phyloP scores from a whole-genome alignment of 169 alveolate genomes.

The Plasmodium coatneyi region DNA sequence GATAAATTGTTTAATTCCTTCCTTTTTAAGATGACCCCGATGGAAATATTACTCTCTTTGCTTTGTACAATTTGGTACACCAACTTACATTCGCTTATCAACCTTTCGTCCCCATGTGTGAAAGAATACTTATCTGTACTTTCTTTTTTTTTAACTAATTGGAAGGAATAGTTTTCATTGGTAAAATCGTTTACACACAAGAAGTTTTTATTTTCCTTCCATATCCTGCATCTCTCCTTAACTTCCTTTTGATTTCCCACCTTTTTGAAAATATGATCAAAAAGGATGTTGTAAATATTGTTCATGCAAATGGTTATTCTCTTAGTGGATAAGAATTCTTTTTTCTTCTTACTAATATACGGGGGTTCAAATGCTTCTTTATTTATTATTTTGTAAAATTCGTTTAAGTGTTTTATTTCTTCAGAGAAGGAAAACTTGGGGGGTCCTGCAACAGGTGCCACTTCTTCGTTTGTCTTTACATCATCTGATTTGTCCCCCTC shows the following conservation, averaged over 20 bases:
- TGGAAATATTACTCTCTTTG: conserved; percentile 49
- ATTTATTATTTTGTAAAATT: conserved; percentile 44
- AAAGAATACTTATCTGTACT: conserved; percentile 25
- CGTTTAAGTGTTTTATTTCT: conserved; percentile 52
- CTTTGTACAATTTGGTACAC: conserved; percentile 35
- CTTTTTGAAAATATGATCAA: conserved; percentile 39
- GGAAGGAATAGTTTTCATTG: conserved; percentile 41
- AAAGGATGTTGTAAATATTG: conserved; percentile 48
- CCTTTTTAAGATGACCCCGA: conserved; percentile 48
- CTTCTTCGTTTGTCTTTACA: not conserved
- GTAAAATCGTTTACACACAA: conserved; percentile 28
- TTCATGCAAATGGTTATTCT: conserved; percentile 28
- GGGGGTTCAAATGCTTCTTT: conserved; percentile 74
- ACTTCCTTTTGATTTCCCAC: not conserved
- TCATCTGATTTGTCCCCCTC: not conserved
- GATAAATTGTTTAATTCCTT: conserved; percentile 9
- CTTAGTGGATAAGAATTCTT: conserved; percentile 18
- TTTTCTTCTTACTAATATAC: not conserved
- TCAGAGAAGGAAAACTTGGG: conserved; percentile 15
- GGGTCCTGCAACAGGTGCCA: not conserved
- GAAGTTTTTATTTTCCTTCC: conserved; percentile 52
- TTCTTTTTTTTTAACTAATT: conserved; percentile 46
- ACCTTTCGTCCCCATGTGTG: conserved; percentile 64
- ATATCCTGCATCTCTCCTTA: conserved; percentile 37
- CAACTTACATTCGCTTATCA: conserved; percentile 48